Base-by-base conservation (phyloP, 148 eudicot genomes). In the Spergularia marina region DNA sequence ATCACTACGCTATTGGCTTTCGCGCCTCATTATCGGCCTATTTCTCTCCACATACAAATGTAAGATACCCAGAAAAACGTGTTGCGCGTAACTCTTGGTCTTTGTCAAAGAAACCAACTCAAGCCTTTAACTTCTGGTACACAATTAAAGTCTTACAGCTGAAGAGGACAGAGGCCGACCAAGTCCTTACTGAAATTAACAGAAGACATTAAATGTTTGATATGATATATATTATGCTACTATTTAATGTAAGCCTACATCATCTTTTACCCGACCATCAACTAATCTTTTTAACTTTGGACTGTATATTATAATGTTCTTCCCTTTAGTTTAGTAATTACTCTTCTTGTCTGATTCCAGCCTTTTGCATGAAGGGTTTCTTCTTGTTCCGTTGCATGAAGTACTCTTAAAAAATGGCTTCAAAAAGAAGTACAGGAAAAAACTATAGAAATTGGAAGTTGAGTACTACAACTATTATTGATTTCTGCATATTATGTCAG, bases 161-260 rank as follows among this genome's bases (percentile, higher is more conserved):
- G 73, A 70, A 64, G 71, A 78, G 54, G 58, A 72, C 62, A 55
- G 57, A 15, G 17, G 74, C 68, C 79, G 68, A 69, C 74, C 79
- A 68, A 58, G 68, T 47, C 52, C 61, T 77, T 18, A 77, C 60
- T 70, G 79, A 69, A 77, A 68, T 68, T 58, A 77, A 77, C 56
- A 69, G 34, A 40, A 55, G 76, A 66, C 76, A 78, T 71, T 78
- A 20, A 78, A 72, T 72, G 71, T 53, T 60, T 71, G 76, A 53
- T 63, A 53, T 55, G 41, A 77, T 66, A 49, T 21, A 69, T 52
- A 25, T 58, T 76, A 30, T 68, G 52, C 44, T 71, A n/a, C 64
- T 51, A 41, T 8, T 21, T 51, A 41, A 14, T 21, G 36, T 39
- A 14, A 65, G 30, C 61, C 76, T 62, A 61, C 69, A 39, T 55